phyloP scores from a whole-genome alignment of 805 yeast genomes.

The Pichia manshurica region DNA sequence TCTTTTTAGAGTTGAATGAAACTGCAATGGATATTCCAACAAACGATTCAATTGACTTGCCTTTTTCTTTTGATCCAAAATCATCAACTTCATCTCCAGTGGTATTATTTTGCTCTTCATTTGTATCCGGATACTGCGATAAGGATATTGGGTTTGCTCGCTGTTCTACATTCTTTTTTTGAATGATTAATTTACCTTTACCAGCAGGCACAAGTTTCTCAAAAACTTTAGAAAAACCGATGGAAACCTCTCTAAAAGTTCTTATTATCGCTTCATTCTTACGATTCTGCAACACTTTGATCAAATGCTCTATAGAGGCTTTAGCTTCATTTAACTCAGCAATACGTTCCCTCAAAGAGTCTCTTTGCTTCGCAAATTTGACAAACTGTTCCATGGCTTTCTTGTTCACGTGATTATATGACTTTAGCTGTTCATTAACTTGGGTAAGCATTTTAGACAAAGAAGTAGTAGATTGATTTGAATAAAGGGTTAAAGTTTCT shows the following conservation, averaged over 20 bases:
- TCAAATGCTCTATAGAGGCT: conserved; percentile 65
- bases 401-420: conserved; percentile 74
- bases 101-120: conserved; percentile 1
- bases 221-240: conserved; percentile 68
- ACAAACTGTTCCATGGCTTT: conserved; percentile 82
- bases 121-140: conserved; percentile 14
- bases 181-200: conserved; percentile 66
- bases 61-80: conserved; percentile 17
- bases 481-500: conserved; percentile 58
- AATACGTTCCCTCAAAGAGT: conserved; percentile 58
- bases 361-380: conserved; percentile 67
- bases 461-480: conserved; percentile 40
- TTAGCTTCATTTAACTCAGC: conserved; percentile 66
- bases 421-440: conserved; percentile 51
- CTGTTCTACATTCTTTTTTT: conserved; percentile 29
- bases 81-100: conserved; percentile 15
- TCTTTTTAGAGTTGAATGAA: conserved; percentile 78
- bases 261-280: conserved; percentile 77
- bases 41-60: conserved; percentile 46
- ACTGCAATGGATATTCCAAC: conserved; percentile 82
- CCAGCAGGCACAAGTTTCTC: conserved; percentile 81
- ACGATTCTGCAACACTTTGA: conserved; percentile 62
- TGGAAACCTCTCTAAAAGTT: conserved; percentile 72
- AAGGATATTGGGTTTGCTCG: conserved; percentile 11
- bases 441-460: conserved; percentile 48